Conservation (phyloP, 2,329 filamentous ascomycete species). For the Atkinsonella texensis region DNA sequence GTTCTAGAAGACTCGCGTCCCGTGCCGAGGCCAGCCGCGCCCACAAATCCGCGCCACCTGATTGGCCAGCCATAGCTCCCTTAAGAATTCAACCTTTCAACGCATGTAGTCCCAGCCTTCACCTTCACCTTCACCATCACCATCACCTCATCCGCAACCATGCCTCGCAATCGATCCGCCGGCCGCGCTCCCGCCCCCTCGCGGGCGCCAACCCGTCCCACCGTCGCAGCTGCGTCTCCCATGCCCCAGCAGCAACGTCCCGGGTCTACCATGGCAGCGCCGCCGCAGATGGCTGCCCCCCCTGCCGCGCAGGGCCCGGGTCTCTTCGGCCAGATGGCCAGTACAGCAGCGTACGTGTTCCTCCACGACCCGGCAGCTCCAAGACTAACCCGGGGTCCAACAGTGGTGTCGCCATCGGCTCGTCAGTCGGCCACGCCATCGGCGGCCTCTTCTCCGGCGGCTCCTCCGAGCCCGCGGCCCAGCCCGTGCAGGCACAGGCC, state of each 20-base stretch:
- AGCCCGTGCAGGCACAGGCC: constrained; percentile 37
- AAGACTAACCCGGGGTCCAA: background rate
- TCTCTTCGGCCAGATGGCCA: constrained; percentile 93
- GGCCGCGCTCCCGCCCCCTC: constrained; percentile 33
- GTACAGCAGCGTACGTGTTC: constrained; percentile 86
- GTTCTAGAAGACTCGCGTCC: background rate
- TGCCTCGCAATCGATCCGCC: constrained; percentile 69
- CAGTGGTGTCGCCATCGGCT: constrained; percentile 93
- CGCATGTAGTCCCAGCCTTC: constrained; percentile 11
- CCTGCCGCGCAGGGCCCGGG: constrained; percentile 54
- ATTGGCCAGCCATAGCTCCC: constrained; percentile 18
- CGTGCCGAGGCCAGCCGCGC: constrained; percentile 14
- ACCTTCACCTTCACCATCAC: constrained; percentile 1
- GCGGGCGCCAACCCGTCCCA: constrained; percentile 46
- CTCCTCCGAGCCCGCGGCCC: constrained; percentile 39
- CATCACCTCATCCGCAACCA: constrained; percentile 23
- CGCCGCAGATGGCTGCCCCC: constrained; percentile 19
- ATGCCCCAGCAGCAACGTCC: constrained; percentile 54
- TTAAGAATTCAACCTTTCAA: constrained; percentile 15
- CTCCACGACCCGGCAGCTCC: background rate
- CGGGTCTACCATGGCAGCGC: constrained; percentile 53
- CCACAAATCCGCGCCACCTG: constrained; percentile 14
- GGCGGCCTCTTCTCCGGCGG: constrained; percentile 76
- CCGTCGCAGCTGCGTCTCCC: constrained; percentile 45
- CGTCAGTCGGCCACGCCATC: constrained; percentile 88